Base-by-base conservation (phyloP, 371 early-diverging fungal species). In the Saksenaea vasiformis region DNA sequence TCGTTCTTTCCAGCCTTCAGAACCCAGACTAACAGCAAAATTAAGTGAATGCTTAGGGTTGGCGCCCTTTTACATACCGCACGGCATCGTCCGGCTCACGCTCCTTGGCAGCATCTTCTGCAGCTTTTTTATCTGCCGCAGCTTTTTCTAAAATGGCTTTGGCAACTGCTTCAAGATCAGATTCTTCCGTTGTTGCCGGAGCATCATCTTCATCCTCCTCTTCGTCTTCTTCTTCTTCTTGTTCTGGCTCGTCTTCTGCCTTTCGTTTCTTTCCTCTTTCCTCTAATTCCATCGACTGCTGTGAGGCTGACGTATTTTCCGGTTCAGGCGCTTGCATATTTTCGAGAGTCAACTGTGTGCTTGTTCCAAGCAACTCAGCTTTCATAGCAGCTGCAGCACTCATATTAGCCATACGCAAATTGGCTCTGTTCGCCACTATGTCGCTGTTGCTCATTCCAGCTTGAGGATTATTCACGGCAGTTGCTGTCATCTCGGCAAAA, bases 1-100 rank as follows among this genome's bases (percentile, higher is more conserved):
- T 41, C 96, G 84, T 61, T 90, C 84, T 72, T 95, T 95, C 90
- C 93, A 96, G 9, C 96, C 97, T 0, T 47, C 51, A 8, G n/a
- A n/a, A 3, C 51, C 51, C 19, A 97, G 60, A 61, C 71, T 64
- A 57, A 26, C 13, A 44, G 0, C 35, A 28, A 60, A 39, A 0
- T 60, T 31, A 44, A 58, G 1, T 56, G n/a, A 27, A 36, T 17
- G 14, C 4, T 0, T 5, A 39, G n/a, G 9, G 27, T 15, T 13
- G 14, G 76, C 59, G 13, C 62, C 35, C 53, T 43, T 3, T 36
- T 15, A 28, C 65, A 37, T 73, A 76, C 71, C 85, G 77, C 15
- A 87, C 88, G 61, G 89, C 85, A 71, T 92, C 92, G 8, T 86
- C 85, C 5, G 91, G 91, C 38, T 91, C 93, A n/a, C 84, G 86